Percentiles rank a stretch among this genome's conserved stretches.
Conservation (phyloP, 306 rosid genomes). For the Ochetophila trinervis region DNA sequence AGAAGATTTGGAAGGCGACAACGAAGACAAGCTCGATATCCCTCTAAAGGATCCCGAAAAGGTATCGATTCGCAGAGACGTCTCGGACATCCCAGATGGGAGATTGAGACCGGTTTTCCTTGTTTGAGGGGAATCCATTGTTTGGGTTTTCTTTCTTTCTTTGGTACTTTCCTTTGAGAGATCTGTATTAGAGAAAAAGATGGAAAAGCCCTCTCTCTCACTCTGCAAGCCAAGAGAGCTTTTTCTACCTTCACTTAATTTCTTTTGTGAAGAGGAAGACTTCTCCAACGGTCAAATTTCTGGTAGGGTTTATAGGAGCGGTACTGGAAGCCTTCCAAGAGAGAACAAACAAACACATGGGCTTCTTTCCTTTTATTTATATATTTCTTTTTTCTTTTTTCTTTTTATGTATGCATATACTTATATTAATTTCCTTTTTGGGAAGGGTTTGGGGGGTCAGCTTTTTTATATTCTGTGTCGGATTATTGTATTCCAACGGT, state of each 20-base stretch:
- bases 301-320: slow-evolving; percentile 37
- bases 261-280: slow-evolving; percentile 27
- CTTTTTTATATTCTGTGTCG: background rate
- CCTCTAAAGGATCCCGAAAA: slow-evolving; percentile 50
- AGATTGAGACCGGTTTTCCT: slow-evolving; percentile 66
- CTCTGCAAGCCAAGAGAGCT: slow-evolving; percentile 22
- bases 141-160: slow-evolving; percentile 4
- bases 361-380: background rate
- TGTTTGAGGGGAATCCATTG: slow-evolving; percentile 68
- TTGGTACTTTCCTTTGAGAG: background rate
- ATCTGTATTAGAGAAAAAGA: background rate
- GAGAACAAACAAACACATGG: background rate
- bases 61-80: slow-evolving; percentile 65
- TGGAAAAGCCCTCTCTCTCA: background rate
- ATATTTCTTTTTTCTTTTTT: background rate
- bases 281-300: slow-evolving; percentile 44
- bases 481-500: slow-evolving; percentile 32
- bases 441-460: too few species aligned
- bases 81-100: slow-evolving; percentile 84
- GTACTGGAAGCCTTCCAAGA: background rate
- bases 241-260: background rate
- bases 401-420: too few species aligned
- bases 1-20: slow-evolving; percentile 44
- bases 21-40: slow-evolving; percentile 44
- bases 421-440: too few species aligned